Percentiles rank a stretch among this genome's conserved stretches.
Evolutionary conservation across 2,329 filamentous ascomycete species (phyloP).

Genomic region (Bimuria novae-zelandiae): DNA sequence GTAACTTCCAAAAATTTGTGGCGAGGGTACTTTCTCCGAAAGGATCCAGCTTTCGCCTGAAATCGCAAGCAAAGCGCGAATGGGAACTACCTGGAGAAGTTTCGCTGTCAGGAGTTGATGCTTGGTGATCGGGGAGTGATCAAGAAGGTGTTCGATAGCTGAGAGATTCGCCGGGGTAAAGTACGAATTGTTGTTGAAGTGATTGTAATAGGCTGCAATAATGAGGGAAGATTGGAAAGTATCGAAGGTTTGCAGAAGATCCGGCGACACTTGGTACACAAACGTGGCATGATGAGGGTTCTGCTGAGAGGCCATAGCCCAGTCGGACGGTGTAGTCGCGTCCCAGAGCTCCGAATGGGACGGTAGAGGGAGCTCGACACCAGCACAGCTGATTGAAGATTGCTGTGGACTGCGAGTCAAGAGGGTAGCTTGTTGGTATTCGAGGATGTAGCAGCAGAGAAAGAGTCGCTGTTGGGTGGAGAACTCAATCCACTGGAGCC

Average conservation of each 20-base stretch:
- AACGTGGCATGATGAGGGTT: conserved; percentile 23
- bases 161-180: conserved; percentile 14
- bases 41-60: conserved; percentile 53
- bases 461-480: conserved; percentile 45
- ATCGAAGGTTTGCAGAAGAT: conserved; percentile 23
- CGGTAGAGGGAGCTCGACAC: conserved; percentile 47
- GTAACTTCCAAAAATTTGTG: conserved; percentile 36
- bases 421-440: conserved; percentile 44
- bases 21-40: conserved; percentile 46
- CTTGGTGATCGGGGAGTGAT: conserved; percentile 26
- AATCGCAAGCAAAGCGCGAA: conserved; percentile 50
- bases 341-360: conserved; percentile 45
- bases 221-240: conserved; percentile 46
- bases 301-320: conserved; percentile 29
- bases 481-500: conserved; percentile 41
- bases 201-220: conserved; percentile 39
- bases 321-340: conserved; percentile 26
- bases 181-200: conserved; percentile 23
- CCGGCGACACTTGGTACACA: conserved; percentile 30
- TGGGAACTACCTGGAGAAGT: conserved; percentile 45
- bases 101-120: conserved; percentile 43
- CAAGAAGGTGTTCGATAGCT: conserved; percentile 31
- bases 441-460: conserved; percentile 49
- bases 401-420: conserved; percentile 30
- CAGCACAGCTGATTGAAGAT: conserved; percentile 24